Percentiles rank a stretch among this genome's conserved stretches.
Evolutionary conservation across 805 yeast species (phyloP).

Genomic region (Wickerhamomyces alni): DNA sequence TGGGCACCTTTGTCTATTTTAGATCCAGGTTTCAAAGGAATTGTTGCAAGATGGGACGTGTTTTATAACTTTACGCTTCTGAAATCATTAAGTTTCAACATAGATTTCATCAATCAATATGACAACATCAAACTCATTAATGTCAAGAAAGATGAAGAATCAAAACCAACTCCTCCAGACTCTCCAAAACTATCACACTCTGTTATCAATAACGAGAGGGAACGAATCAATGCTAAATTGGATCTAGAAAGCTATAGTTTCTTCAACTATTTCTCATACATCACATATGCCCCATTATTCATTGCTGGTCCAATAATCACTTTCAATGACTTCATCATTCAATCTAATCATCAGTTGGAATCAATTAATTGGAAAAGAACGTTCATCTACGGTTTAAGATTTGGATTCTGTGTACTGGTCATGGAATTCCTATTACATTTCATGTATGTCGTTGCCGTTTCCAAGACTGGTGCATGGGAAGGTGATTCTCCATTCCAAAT

Average conservation of each 20-base stretch:
- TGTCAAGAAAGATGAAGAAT: slow-evolving; percentile 19
- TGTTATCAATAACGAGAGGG: slow-evolving; percentile 45
- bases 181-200: slow-evolving; percentile 15
- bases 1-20: slow-evolving; percentile 38
- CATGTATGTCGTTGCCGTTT: slow-evolving; percentile 89
- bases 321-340: slow-evolving; percentile 85
- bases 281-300: slow-evolving; percentile 81
- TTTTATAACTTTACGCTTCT: slow-evolving; percentile 85
- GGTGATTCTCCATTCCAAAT: slow-evolving; percentile 88
- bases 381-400: slow-evolving; percentile 56
- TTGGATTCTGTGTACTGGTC: slow-evolving; percentile 65
- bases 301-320: slow-evolving; percentile 95
- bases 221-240: slow-evolving; percentile 59
- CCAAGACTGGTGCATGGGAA: slow-evolving; percentile 84
- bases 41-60: slow-evolving; percentile 92
- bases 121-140: slow-evolving; percentile 12
- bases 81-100: slow-evolving; percentile 74
- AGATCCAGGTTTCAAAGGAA: slow-evolving; percentile 63
- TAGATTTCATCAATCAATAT: slow-evolving; percentile 58
- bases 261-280: slow-evolving; percentile 67
- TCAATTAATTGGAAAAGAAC: slow-evolving; percentile 53
- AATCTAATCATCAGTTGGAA: slow-evolving; percentile 51
- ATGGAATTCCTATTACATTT: slow-evolving; percentile 89
- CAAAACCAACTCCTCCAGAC: slow-evolving; percentile 15
- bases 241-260: slow-evolving; percentile 54